Percentiles rank a stretch among this genome's conserved stretches.
Conservation (phyloP, 352 stramenopile genomes). For the Globisporangium alternatum region DNA sequence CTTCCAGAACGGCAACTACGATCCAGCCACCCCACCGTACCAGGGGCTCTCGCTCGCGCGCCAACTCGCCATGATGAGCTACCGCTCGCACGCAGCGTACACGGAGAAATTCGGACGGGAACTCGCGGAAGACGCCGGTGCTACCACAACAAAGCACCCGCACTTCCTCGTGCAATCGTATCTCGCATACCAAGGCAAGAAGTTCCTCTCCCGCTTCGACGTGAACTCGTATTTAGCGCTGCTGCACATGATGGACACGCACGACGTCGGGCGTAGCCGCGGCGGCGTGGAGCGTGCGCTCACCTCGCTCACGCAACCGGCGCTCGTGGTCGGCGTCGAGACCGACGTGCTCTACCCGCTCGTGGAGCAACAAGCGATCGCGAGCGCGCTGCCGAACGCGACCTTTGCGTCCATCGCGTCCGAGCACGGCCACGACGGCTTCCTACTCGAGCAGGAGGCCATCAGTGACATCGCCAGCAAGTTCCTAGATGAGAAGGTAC, state of each 20-base stretch:
- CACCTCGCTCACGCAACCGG: constrained; percentile 56
- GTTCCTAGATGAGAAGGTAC: constrained; percentile 52
- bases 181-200: constrained; percentile 90
- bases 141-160: constrained; percentile 21
- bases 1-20: constrained; percentile 85
- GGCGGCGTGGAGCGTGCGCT: constrained; percentile 75
- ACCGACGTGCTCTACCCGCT: constrained; percentile 95
- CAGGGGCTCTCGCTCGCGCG: constrained; percentile 89
- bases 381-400: constrained; percentile 72
- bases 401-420: constrained; percentile 89
- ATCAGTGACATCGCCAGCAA: constrained; percentile 66
- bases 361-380: constrained; percentile 90
- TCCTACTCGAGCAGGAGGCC: constrained; percentile 95
- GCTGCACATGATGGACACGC: constrained; percentile 96
- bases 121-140: constrained; percentile 22
- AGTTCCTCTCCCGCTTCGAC: constrained; percentile 95
- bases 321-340: constrained; percentile 93
- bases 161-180: constrained; percentile 86
- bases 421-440: constrained; percentile 94
- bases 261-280: constrained; percentile 89
- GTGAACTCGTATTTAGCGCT: constrained; percentile 95
- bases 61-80: constrained; percentile 97
- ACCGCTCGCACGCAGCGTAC: constrained; percentile 92
- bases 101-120: constrained; percentile 91
- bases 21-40: constrained; percentile 53